These are phyloP conservation scores for Leucaena leucocephala DNA, from an alignment of 306 rosid genomes.

Conservation along the genomic window DNA sequence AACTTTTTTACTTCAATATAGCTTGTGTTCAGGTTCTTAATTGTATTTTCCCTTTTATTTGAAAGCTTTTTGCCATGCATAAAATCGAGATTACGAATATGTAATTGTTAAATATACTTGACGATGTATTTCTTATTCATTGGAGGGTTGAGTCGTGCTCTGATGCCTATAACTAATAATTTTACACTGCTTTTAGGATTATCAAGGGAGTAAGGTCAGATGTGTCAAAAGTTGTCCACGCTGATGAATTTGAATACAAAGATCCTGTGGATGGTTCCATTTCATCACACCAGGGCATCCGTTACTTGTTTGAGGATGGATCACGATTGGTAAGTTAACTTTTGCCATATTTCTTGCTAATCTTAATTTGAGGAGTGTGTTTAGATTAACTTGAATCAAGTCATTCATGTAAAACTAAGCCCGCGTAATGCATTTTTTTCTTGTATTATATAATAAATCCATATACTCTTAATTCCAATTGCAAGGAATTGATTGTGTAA, in stretches of 20 bases:
- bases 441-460: not conserved
- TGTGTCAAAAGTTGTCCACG: slow-evolving; percentile 77
- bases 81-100: not conserved
- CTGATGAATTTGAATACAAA: slow-evolving; percentile 93
- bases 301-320: slow-evolving; percentile 96
- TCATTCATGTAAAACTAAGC: not conserved
- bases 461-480: slow-evolving; percentile 13
- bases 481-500: slow-evolving; percentile 4
- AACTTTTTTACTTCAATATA: slow-evolving; percentile 2
- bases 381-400: slow-evolving; percentile 1
- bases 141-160: not conserved
- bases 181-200: slow-evolving; percentile 55
- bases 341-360: slow-evolving; percentile 5
- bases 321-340: slow-evolving; percentile 86
- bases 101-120: not conserved
- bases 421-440: not conserved
- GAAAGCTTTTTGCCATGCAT: not conserved
- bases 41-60: slow-evolving; percentile 11
- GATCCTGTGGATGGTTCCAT: slow-evolving; percentile 94
- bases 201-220: slow-evolving; percentile 69
- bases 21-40: not conserved
- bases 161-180: slow-evolving; percentile 13
- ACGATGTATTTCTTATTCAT: slow-evolving; percentile 1
- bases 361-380: slow-evolving; percentile 13
- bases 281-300: slow-evolving; percentile 94